Evolutionary conservation across 2,329 filamentous ascomycete genomes (phyloP).

Genomic region (Phaeosphaeriaceae sp.): DNA sequence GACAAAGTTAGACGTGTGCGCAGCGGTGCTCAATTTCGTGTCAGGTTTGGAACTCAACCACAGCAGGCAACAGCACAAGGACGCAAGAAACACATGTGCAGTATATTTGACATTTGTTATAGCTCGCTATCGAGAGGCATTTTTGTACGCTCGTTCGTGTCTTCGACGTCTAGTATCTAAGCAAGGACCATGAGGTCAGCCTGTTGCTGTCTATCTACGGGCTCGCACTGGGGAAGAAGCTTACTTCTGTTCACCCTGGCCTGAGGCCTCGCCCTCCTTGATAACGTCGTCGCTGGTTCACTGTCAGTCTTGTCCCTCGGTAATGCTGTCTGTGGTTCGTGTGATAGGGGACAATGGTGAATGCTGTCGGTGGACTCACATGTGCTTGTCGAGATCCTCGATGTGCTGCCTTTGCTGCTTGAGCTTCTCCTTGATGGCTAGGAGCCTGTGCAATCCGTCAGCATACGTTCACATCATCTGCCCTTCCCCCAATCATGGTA

Average conservation of each 20-base stretch:
- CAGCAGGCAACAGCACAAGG: background rate
- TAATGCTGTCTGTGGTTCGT: conserved; percentile 25
- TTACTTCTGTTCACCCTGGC: conserved; percentile 69
- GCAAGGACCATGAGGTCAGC: conserved; percentile 25
- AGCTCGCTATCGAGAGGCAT: background rate
- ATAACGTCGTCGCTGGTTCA: conserved; percentile 75
- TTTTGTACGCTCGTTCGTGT: background rate
- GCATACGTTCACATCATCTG: conserved; percentile 1
- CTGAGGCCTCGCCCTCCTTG: conserved; percentile 67
- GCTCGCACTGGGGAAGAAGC: conserved; percentile 18
- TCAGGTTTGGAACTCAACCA: no score
- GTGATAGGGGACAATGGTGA: no score
- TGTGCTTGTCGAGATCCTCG: conserved; percentile 83
- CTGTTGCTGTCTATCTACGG: conserved; percentile 23
- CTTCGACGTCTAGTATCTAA: conserved; percentile 9
- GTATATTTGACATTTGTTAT: background rate
- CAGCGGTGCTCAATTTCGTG: no score
- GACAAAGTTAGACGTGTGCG: no score
- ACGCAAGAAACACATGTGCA: background rate
- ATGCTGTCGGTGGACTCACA: conserved; percentile 72
- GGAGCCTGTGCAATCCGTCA: conserved; percentile 60
- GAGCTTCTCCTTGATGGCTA: conserved; percentile 74
- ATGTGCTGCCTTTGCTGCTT: conserved; percentile 82
- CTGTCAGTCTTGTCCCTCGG: background rate
- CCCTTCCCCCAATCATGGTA: background rate